These are phyloP conservation scores for Hortaea sp. DNA, from an alignment of 2,329 filamentous ascomycete species.

Conservation along the genomic window DNA sequence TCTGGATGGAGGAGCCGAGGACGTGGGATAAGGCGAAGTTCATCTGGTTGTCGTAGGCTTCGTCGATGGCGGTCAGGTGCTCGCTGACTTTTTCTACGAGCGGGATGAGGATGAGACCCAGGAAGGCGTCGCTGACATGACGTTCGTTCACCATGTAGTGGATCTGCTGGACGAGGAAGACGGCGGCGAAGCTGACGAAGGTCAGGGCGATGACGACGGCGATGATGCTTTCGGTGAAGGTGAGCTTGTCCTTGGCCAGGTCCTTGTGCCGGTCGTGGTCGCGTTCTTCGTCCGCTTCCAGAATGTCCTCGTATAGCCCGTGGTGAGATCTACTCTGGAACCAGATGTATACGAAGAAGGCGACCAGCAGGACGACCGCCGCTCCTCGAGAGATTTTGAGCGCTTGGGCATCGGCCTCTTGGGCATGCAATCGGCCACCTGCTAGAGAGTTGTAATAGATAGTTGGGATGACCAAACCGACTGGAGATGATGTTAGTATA, in stretches of 20 bases:
- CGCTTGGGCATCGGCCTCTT: constrained; percentile 42
- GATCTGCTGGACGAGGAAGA: constrained; percentile 68
- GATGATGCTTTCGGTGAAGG: constrained; percentile 60
- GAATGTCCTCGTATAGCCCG: constrained; percentile 64
- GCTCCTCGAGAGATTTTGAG: constrained; percentile 61
- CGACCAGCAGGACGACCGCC: constrained; percentile 58
- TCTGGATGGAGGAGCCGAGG: constrained; percentile 79
- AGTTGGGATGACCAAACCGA: constrained; percentile 39
- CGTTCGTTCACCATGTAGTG: constrained; percentile 44
- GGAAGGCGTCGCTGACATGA: constrained; percentile 46
- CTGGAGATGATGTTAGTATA: constrained; percentile 11
- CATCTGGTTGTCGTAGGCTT: constrained; percentile 68
- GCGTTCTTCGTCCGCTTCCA: constrained; percentile 58
- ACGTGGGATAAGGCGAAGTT: constrained; percentile 80
- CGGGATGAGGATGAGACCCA: constrained; percentile 66
- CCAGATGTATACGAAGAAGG: constrained; percentile 52
- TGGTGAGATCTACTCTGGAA: constrained; percentile 72
- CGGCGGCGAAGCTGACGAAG: constrained; percentile 63
- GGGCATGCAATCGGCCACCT: constrained; percentile 16
- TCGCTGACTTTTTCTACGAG: constrained; percentile 80
- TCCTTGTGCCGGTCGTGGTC: constrained; percentile 57
- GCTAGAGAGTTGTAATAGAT: constrained; percentile 39
- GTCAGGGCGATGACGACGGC: constrained; percentile 56
- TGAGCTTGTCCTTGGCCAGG: constrained; percentile 55
- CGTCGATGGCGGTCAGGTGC: constrained; percentile 72